phyloP scores from a whole-genome alignment of 371 early-diverging fungal genomes.

The Nematocida sp. region DNA sequence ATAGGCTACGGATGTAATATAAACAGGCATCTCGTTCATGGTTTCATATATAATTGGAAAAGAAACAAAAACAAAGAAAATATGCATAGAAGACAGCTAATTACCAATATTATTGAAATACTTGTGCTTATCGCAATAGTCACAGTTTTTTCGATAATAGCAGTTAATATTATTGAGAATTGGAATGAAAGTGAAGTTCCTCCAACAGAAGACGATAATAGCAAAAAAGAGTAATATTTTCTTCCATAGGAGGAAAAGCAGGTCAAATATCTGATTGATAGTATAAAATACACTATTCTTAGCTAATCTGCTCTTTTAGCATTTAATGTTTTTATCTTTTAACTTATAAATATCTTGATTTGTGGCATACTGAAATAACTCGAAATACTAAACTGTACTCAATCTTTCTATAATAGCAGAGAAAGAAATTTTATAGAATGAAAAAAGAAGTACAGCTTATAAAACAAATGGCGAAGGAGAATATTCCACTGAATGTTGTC shows the following conservation, averaged over 20 bases:
- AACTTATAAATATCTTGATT: too few species aligned
- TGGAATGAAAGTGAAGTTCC: not conserved
- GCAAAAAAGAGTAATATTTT: not conserved
- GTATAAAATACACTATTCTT: too few species aligned
- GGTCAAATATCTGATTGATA: too few species aligned
- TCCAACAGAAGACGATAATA: not conserved
- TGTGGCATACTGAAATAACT: too few species aligned
- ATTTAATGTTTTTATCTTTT: too few species aligned
- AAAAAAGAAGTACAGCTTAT: conserved; percentile 26
- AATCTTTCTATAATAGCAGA: too few species aligned
- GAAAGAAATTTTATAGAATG: conserved; percentile 33
- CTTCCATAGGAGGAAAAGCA: too few species aligned
- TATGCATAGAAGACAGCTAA: not conserved
- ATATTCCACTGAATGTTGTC: conserved; percentile 42
- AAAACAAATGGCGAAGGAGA: conserved; percentile 11
- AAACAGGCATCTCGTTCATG: not conserved
- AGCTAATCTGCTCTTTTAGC: too few species aligned
- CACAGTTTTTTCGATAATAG: not conserved
- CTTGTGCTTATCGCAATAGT: not conserved
- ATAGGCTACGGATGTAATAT: too few species aligned
- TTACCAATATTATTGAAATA: not conserved
- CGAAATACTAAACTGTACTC: too few species aligned
- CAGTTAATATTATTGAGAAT: not conserved
- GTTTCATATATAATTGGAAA: not conserved
- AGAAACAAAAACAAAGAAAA: not conserved